Evolutionary conservation across 768 basidiomycete genomes (phyloP).

Genomic region (Boletellus ananiceps): DNA sequence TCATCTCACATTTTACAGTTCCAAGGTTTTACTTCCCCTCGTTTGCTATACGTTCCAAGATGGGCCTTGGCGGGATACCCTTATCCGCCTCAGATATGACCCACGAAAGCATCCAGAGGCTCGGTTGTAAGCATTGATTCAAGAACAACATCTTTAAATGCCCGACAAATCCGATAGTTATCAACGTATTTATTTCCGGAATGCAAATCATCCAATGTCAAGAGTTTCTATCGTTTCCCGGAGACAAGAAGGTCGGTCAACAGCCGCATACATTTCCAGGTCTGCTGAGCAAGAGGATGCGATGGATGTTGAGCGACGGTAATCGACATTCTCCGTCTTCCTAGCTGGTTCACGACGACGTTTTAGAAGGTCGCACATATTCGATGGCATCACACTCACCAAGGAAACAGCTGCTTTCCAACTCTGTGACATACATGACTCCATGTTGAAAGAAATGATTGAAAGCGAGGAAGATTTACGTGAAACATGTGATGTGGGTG

Average conservation of each 20-base stretch:
- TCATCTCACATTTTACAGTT: constrained; percentile 42
- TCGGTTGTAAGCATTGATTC: constrained; percentile 57
- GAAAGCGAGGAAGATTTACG: constrained; percentile 64
- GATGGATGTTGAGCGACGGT: constrained; percentile 31
- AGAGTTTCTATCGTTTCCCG: constrained; percentile 73
- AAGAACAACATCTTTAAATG: neutral
- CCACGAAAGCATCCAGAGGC: constrained; percentile 71
- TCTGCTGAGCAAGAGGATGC: constrained; percentile 34
- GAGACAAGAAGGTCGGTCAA: constrained; percentile 44
- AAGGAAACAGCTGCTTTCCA: constrained; percentile 93
- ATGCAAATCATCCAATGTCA: constrained; percentile 75
- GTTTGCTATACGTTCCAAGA: constrained; percentile 88
- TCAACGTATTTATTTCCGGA: constrained; percentile 88
- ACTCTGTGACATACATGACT: constrained; percentile 86
- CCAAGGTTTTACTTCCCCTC: constrained; percentile 74
- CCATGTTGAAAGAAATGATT: constrained; percentile 79
- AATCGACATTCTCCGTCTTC: neutral
- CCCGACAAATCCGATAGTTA: constrained; percentile 52
- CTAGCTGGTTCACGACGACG: neutral
- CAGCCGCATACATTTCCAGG: constrained; percentile 22
- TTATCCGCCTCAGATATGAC: constrained; percentile 85
- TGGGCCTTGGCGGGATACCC: constrained; percentile 90
- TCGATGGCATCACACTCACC: constrained; percentile 77
- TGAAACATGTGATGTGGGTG: constrained; percentile 69
- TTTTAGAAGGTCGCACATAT: constrained; percentile 74